Evolutionary conservation across 345 rosid species (phyloP), one percentile per base, ranked within the genome.

Genomic region (Pistacia integerrima): DNA sequence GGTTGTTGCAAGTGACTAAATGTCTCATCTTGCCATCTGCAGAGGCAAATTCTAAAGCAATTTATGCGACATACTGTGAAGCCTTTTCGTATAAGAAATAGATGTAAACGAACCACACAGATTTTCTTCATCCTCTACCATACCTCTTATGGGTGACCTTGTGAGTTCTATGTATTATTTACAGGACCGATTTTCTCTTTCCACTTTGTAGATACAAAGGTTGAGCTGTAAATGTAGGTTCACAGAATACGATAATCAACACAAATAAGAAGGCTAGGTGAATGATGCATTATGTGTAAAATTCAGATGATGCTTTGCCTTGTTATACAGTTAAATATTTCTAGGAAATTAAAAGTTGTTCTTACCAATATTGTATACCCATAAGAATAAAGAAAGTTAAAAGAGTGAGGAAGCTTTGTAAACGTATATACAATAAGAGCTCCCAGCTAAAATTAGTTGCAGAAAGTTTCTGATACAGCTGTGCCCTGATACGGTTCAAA

Each of bases 201-300:
- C 36, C 69, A 0, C 52, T 18, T 33, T 74, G 60, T 64, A 61
- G 57, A 73, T 73, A 18, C 14, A 59, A 20, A 11, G 54, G 16
- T 57, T 11, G 35, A 72, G 65, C 8, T 72, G 74, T 72, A 72
- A 41, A 72, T 41, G 54, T 72, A 57, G 55, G 66, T 58, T 58
- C 20, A 38, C 0, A 59, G 65, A 72, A 12, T 58, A 58, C 20
- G 1, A 72, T 35, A 20, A 36, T 38, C 16, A 11, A 18, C 11
- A 14, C 11, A 11, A 55, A 70, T 70, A 55, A 70, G 61, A 18
- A 18, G 44, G 41, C 41, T 10, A 36, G n/a, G 59, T 2, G 61
- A 54, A 69, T 68, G 55, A 52, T 33, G 17, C 17, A 30, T 4
- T 30, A 69, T 30, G 20, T 57, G 25, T 70, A 57, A 70, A 56